Conservation (phyloP, 148 eudicot genomes). For the Dianthus caryophyllus region DNA sequence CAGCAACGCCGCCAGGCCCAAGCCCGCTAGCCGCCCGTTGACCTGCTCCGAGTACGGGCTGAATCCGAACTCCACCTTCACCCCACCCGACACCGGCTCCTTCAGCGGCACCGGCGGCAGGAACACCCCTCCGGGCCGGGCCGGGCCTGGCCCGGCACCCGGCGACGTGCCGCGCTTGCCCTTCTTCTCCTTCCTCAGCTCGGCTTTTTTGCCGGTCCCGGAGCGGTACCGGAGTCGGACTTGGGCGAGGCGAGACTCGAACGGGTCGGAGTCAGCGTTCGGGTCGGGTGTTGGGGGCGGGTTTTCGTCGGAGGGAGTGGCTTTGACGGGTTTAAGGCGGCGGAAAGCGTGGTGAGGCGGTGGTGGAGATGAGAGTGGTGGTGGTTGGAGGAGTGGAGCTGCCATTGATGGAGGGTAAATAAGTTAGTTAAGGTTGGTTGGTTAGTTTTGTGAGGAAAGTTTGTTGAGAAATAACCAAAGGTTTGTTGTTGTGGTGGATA, state of each 20-base stretch:
- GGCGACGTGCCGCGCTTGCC: slow-evolving; percentile 33
- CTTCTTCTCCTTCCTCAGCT: slow-evolving; percentile 48
- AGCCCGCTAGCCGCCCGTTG: slow-evolving; percentile 66
- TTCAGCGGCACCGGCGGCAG: slow-evolving; percentile 75
- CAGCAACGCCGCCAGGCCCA: slow-evolving; percentile 64
- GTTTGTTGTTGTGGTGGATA: neutral
- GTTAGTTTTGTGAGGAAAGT: neutral
- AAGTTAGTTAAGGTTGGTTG: too few relatives aligned
- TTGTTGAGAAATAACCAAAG: too few relatives aligned
- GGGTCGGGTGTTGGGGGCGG: slow-evolving; percentile 20
- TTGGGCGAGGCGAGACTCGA: slow-evolving; percentile 59
- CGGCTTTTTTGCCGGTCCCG: slow-evolving; percentile 83
- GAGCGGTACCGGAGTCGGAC: slow-evolving; percentile 56
- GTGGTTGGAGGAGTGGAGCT: slow-evolving; percentile 9
- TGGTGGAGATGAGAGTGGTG: slow-evolving; percentile 8
- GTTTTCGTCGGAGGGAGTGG: slow-evolving; percentile 26
- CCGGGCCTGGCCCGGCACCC: slow-evolving; percentile 18
- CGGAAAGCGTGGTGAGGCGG: too few relatives aligned
- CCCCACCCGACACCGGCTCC: slow-evolving; percentile 58
- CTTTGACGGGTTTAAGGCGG: slow-evolving; percentile 23
- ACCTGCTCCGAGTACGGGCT: slow-evolving; percentile 70
- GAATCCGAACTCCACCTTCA: slow-evolving; percentile 91
- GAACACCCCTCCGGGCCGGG: slow-evolving; percentile 26
- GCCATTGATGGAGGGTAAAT: neutral
- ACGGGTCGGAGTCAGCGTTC: slow-evolving; percentile 28